A percentile compares a stretch with the other conserved stretches of the same genome.
Evolutionary conservation across 306 rosid genomes (phyloP).

Genomic region (Acacia melanoxylon): DNA sequence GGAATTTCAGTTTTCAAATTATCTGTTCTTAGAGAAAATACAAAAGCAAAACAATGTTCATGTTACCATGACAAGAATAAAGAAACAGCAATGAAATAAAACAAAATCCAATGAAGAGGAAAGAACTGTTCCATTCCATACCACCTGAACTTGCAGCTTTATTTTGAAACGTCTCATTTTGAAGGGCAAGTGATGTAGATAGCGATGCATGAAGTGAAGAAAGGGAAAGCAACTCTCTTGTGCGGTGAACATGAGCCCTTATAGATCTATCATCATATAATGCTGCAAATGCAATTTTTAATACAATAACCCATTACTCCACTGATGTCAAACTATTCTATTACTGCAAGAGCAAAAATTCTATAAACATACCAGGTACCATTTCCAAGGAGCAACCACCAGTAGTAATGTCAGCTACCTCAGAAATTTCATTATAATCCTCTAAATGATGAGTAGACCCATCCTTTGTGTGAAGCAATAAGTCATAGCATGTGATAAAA

Average conservation of each 20-base stretch:
- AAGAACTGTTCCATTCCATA: slow-evolving; percentile 38
- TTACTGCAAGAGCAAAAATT: slow-evolving; percentile 16
- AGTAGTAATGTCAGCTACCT: slow-evolving; percentile 93
- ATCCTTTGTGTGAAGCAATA: slow-evolving; percentile 82
- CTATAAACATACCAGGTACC: slow-evolving; percentile 74
- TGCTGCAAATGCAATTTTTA: slow-evolving; percentile 59
- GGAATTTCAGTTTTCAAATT: slow-evolving; percentile 63
- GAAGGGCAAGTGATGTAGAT: slow-evolving; percentile 95
- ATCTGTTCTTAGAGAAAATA: slow-evolving; percentile 48
- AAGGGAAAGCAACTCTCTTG: slow-evolving; percentile 91
- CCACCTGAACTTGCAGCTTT: slow-evolving; percentile 77
- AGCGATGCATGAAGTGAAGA: slow-evolving; percentile 87
- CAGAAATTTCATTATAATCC: slow-evolving; percentile 94
- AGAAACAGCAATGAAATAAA: slow-evolving; percentile 9
- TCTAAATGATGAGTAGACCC: slow-evolving; percentile 80
- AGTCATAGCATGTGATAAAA: slow-evolving; percentile 95
- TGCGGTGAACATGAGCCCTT: slow-evolving; percentile 97
- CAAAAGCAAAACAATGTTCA: slow-evolving; percentile 36
- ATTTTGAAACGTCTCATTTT: slow-evolving; percentile 70
- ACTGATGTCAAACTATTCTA: slow-evolving; percentile 22
- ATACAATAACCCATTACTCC: slow-evolving; percentile 42
- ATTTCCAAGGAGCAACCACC: slow-evolving; percentile 98
- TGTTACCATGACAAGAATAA: slow-evolving; percentile 3
- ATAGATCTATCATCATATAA: slow-evolving; percentile 97
- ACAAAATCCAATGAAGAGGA: slow-evolving; percentile 11